phyloP scores from a whole-genome alignment of 2,329 filamentous ascomycete genomes.

The Pseudogymnoascus sp. region DNA sequence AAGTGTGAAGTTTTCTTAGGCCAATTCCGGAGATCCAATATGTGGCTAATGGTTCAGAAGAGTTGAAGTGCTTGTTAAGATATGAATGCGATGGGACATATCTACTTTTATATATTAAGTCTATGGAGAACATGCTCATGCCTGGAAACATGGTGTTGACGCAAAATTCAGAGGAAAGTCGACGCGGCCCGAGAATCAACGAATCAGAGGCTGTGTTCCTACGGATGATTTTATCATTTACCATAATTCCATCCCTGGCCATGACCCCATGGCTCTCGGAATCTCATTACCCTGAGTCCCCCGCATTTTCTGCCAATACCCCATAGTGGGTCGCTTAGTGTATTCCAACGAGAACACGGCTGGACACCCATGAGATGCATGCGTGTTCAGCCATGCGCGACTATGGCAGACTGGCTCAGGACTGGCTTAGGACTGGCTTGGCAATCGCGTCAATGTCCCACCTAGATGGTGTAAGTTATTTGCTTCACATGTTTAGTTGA shows the following conservation, averaged over 20 bases:
- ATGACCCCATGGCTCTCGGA: too few species aligned
- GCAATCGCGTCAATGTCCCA: not conserved
- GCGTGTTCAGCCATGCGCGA: too few species aligned
- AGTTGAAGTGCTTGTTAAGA: slow-evolving; percentile 1
- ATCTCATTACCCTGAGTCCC: not conserved
- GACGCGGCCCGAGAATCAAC: not conserved
- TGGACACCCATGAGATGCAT: not conserved
- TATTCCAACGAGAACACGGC: not conserved
- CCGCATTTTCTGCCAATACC: not conserved
- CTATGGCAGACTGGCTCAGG: too few species aligned
- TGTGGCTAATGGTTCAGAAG: not conserved
- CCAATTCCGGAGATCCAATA: not conserved
- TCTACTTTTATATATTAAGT: not conserved
- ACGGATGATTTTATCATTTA: too few species aligned
- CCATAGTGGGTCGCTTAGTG: not conserved
- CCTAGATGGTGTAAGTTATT: not conserved
- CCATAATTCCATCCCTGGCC: too few species aligned
- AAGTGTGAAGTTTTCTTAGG: not conserved
- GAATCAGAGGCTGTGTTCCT: not conserved
- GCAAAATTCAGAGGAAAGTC: slow-evolving; percentile 1
- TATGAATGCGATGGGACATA: not conserved
- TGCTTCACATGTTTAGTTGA: not conserved
- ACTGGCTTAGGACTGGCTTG: not conserved
- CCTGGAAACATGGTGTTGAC: not conserved
- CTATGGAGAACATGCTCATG: not conserved